A percentile compares a stretch with the other conserved stretches of the same genome.
These are phyloP conservation scores for Neurospora sp. DNA, from an alignment of 495 filamentous ascomycete species.

Conservation along the genomic window DNA sequence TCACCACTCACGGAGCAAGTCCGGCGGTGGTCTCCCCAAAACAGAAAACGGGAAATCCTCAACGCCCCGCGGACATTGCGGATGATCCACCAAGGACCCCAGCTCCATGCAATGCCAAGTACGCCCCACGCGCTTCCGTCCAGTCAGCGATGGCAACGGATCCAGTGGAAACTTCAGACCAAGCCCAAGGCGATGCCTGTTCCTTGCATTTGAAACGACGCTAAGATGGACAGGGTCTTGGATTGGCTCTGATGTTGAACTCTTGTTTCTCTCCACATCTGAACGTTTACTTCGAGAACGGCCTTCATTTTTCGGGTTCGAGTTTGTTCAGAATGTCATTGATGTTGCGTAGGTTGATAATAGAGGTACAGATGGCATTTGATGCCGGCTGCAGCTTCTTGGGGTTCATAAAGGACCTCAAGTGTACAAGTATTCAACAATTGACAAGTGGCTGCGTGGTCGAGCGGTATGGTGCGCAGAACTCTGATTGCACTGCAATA, in stretches of 20 bases:
- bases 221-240: slow-evolving; percentile 3
- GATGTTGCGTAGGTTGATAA: not conserved
- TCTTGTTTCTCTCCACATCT: not conserved
- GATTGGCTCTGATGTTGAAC: not conserved
- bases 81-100: not conserved
- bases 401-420: not conserved
- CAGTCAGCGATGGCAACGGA: not conserved
- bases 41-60: not conserved
- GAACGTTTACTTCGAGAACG: not conserved
- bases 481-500: not conserved
- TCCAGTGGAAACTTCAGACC: slow-evolving; percentile 4
- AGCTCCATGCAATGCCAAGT: not conserved
- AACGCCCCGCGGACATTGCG: not conserved
- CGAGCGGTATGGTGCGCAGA: too few species aligned
- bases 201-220: slow-evolving; percentile 25
- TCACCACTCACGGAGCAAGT: not conserved
- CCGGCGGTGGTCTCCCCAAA: not conserved
- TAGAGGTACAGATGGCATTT: not conserved
- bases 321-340: not conserved
- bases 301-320: not conserved
- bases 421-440: not conserved
- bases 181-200: slow-evolving; percentile 10
- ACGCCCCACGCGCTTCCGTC: slow-evolving; percentile 1
- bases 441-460: not conserved
- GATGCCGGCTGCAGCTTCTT: not conserved